phyloP scores from a whole-genome alignment of 805 yeast species.

The Lachancea quebecensis region DNA sequence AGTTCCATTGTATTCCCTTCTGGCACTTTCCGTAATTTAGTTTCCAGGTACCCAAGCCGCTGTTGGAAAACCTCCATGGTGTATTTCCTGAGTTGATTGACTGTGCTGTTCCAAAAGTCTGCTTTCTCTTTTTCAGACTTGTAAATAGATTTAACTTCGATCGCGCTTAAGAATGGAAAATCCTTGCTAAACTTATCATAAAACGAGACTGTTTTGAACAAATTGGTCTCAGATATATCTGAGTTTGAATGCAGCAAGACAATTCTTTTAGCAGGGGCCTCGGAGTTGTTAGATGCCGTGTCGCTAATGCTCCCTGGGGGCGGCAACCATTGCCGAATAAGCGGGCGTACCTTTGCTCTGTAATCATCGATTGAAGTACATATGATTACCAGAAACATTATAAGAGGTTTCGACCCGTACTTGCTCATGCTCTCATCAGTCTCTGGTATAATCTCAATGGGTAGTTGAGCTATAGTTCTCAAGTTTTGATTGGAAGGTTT shows the following conservation, averaged over 20 bases:
- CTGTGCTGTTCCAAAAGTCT: conserved; percentile 26
- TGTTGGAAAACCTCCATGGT: conserved; percentile 24
- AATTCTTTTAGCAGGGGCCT: conserved; percentile 8
- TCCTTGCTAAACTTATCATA: conserved; percentile 29
- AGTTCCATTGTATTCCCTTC: neutral
- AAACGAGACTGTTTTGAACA: conserved; percentile 29
- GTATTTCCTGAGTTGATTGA: conserved; percentile 18
- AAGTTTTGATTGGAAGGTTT: conserved; percentile 22
- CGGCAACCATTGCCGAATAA: conserved; percentile 72
- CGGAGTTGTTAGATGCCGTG: neutral
- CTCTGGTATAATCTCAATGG: conserved; percentile 20
- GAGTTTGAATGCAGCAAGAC: conserved; percentile 27
- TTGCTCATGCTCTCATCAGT: conserved; percentile 5
- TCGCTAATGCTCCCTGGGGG: neutral
- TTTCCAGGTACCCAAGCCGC: conserved; percentile 14
- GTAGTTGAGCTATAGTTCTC: conserved; percentile 20
- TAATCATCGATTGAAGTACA: conserved; percentile 67
- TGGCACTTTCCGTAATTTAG: conserved; percentile 1
- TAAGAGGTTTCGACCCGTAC: conserved; percentile 37
- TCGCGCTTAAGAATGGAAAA: conserved; percentile 23
- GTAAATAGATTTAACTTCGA: conserved; percentile 31
- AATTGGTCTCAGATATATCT: conserved; percentile 25
- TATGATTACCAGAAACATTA: conserved; percentile 62
- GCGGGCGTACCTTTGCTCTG: conserved; percentile 71
- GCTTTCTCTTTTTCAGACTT: conserved; percentile 27